phyloP scores from a whole-genome alignment of 495 filamentous ascomycete genomes.

The Penicillium egyptiacum region DNA sequence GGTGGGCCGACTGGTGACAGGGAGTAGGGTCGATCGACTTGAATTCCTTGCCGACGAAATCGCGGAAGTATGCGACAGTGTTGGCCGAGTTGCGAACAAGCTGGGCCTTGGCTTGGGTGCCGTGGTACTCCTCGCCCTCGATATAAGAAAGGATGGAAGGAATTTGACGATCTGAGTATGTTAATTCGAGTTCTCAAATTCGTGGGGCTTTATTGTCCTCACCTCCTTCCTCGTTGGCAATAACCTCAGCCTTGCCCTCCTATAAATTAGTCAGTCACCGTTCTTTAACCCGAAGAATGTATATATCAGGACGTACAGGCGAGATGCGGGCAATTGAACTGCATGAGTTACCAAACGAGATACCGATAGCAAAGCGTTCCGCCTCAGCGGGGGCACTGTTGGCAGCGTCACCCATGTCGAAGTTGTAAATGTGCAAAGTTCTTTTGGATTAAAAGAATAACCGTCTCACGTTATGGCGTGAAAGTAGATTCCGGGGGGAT shows the following conservation, averaged over 20 bases:
- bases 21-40: constrained; percentile 94
- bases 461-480: constrained; percentile 21
- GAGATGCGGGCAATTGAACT: constrained; percentile 92
- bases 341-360: constrained; percentile 96
- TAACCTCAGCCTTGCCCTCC: constrained; percentile 95
- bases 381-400: constrained; percentile 44
- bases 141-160: constrained; percentile 92
- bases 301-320: constrained; percentile 45
- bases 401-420: constrained; percentile 57
- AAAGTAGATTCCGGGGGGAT: constrained; percentile 18
- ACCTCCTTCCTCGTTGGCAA: constrained; percentile 99
- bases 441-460: constrained; percentile 15
- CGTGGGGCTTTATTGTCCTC: constrained; percentile 29
- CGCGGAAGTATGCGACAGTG: constrained; percentile 93
- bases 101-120: constrained; percentile 90
- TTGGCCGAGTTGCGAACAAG: constrained; percentile 88
- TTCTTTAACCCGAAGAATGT: neutral
- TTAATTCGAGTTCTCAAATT: constrained; percentile 15
- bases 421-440: constrained; percentile 16
- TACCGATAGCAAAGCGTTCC: constrained; percentile 81
- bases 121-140: constrained; percentile 93
- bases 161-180: constrained; percentile 81
- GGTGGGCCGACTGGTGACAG: constrained; percentile 91
- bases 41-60: constrained; percentile 93
- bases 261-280: constrained; percentile 31